Conservation (phyloP, 73 alveolate species). For the Symbiodinium natans region DNA sequence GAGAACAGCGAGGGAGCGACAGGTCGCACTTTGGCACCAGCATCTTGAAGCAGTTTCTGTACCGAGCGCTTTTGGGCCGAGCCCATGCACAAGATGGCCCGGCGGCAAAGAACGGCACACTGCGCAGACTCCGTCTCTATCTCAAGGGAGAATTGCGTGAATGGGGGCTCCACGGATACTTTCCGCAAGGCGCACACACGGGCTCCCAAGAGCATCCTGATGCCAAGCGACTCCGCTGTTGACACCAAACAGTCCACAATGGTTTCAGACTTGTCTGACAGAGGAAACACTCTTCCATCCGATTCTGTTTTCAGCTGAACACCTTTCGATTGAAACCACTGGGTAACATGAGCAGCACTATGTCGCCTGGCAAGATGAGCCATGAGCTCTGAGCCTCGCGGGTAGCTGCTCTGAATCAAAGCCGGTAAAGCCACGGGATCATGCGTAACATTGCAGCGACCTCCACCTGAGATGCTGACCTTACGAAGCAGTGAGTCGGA, state of each 20-base stretch:
- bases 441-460: slow-evolving; percentile 78
- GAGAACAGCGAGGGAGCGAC: slow-evolving; percentile 70
- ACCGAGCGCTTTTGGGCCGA: slow-evolving; percentile 81
- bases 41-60: slow-evolving; percentile 30
- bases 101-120: slow-evolving; percentile 23
- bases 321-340: slow-evolving; percentile 65
- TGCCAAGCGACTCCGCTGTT: slow-evolving; percentile 36
- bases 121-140: not conserved
- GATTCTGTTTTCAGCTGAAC: slow-evolving; percentile 71
- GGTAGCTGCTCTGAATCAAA: not conserved
- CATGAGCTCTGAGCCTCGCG: slow-evolving; percentile 48
- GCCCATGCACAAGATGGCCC: slow-evolving; percentile 45
- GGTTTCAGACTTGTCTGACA: slow-evolving; percentile 39
- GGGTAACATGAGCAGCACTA: slow-evolving; percentile 22
- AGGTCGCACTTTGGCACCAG: slow-evolving; percentile 48
- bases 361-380: not conserved
- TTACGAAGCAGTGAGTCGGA: slow-evolving; percentile 41
- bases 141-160: not conserved
- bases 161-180: not conserved
- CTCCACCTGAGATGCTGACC: slow-evolving; percentile 92
- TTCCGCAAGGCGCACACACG: not conserved
- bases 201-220: not conserved
- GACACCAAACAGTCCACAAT: slow-evolving; percentile 54
- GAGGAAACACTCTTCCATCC: slow-evolving; percentile 78
- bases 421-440: not conserved